Conservation (phyloP, 257 asterid species). For the Solanum piurae region DNA sequence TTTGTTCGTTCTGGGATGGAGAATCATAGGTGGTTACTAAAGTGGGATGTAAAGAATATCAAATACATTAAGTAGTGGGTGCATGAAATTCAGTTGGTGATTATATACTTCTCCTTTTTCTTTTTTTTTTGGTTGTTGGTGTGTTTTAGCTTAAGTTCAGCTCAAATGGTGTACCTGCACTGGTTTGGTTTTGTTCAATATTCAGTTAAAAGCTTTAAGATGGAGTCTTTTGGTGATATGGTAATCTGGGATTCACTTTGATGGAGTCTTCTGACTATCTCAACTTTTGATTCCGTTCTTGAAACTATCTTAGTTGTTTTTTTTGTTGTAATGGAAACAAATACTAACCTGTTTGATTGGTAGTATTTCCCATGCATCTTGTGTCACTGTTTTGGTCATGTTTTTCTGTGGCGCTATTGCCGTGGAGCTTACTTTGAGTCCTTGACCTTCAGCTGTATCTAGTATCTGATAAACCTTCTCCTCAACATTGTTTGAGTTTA, state of each 20-base stretch:
- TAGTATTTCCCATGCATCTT: not conserved
- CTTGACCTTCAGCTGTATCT: not conserved
- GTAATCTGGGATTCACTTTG: not conserved
- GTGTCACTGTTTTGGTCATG: not conserved
- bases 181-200: not conserved
- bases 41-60: not conserved
- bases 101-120: not conserved
- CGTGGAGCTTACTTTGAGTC: not conserved
- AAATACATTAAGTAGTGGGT: not conserved
- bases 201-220: not conserved
- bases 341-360: not conserved
- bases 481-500: not conserved
- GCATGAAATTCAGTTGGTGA: not conserved
- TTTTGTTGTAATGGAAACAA: not conserved
- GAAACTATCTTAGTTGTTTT: not conserved
- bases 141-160: not conserved
- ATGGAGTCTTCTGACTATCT: not conserved
- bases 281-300: not conserved
- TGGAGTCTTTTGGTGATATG: not conserved
- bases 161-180: not conserved
- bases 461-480: not conserved
- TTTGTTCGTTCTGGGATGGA: not conserved
- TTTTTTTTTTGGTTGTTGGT: not conserved
- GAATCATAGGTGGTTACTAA: not conserved
- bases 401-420: not conserved